Conservation (phyloP, 2,329 filamentous ascomycete species). For the Neofusicoccum parvum region DNA sequence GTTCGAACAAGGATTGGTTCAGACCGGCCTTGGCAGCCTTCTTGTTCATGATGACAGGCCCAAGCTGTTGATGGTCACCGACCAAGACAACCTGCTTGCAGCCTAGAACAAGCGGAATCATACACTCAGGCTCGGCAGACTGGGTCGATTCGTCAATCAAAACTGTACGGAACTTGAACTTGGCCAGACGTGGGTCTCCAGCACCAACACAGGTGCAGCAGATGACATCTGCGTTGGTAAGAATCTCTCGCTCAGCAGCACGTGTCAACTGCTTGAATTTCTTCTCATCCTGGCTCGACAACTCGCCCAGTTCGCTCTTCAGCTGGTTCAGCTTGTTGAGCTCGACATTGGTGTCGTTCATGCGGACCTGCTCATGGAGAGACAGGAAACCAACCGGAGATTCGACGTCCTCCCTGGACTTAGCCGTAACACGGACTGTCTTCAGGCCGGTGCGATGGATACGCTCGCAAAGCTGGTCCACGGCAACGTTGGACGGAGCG, state of each 20-base stretch:
- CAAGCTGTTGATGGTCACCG: slow-evolving; percentile 96
- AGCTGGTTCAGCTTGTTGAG: slow-evolving; percentile 89
- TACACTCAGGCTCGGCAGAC: slow-evolving; percentile 96
- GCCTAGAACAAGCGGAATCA: slow-evolving; percentile 95
- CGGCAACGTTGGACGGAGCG: slow-evolving; percentile 95
- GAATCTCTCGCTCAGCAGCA: slow-evolving; percentile 89
- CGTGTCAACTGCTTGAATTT: slow-evolving; percentile 96
- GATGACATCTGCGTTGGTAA: slow-evolving; percentile 94
- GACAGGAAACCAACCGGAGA: slow-evolving; percentile 96
- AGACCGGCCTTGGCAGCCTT: slow-evolving; percentile 97
- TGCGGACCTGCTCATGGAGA: slow-evolving; percentile 93
- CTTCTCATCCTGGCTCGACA: slow-evolving; percentile 96
- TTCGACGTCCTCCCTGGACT: slow-evolving; percentile 97
- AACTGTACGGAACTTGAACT: slow-evolving; percentile 98
- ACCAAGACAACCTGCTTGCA: slow-evolving; percentile 99
- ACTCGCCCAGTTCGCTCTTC: slow-evolving; percentile 86
- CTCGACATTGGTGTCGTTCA: slow-evolving; percentile 96
- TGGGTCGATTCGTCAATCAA: slow-evolving; percentile 98
- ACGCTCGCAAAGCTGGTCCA: slow-evolving; percentile 96
- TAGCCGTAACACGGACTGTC: slow-evolving; percentile 96
- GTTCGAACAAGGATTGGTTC: slow-evolving; percentile 98
- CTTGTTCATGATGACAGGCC: slow-evolving; percentile 99
- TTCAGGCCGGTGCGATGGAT: slow-evolving; percentile 94
- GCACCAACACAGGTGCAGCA: slow-evolving; percentile 99
- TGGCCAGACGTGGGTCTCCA: slow-evolving; percentile 89